Evolutionary conservation across 352 stramenopile genomes (phyloP), one percentile per base, ranked within the genome.

Genomic region (Phytopythium chamaehyphon): DNA sequence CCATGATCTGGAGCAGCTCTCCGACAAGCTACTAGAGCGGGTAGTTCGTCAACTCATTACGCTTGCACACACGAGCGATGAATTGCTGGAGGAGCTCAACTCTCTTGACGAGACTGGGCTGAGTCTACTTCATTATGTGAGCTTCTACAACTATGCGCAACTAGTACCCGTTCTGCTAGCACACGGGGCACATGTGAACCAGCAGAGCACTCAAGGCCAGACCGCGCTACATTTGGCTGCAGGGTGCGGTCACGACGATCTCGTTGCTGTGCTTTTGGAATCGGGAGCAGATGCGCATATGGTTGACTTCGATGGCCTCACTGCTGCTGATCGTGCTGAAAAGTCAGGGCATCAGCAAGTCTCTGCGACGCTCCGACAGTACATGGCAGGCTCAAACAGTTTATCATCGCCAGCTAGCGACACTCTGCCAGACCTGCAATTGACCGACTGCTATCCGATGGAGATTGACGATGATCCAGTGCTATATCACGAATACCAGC

Each of bases 111-210:
- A 96, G 54, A 79, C 82, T 4, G 86, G 86, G 0, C 64, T 96
- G 47, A 94, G 82, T 52, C 58, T 96, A 42, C 68, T 96, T n/a
- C 86, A 96, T 48, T 96, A 94, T 40, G 83, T 93, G 67, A 89
- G 85, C 55, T 93, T 93, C 49, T 96, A 94, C 70, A 92, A 93
- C 50, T 91, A 93, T 58, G 72, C 71, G 15, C 70, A 85, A 42
- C 59, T 96, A 36, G 81, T 96, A 16, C 79, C 76, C 19, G 57
- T 93, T 19, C 57, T 96, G 19, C 55, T 94, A 12, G 79, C 83
- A 26, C 86, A 94, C 51, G 86, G 86, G 14, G 86, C 82, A 3
- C 78, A 90, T 39, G 71, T 93, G 11, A 93, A 96, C 51, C 85
- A 94, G 54, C 73, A 89, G 53, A 93, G 76, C 49, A 92, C 78